Conservation (phyloP, 129 eudicot genomes). For the Kitagawia praeruptora region DNA sequence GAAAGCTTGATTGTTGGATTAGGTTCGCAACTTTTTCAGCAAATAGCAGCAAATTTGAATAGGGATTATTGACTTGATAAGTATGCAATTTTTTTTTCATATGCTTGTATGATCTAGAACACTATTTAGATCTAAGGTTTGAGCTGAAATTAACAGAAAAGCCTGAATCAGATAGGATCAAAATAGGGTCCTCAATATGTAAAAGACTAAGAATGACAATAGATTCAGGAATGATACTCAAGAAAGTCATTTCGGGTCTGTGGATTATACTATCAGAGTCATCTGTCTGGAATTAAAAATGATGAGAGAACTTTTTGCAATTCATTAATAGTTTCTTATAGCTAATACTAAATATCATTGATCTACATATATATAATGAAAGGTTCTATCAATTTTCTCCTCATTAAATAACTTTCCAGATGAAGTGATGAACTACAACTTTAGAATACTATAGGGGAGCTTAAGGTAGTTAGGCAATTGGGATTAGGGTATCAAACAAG, state of each 20-base stretch:
- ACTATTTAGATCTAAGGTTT: background rate
- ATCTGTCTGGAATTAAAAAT: background rate
- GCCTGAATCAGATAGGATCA: background rate
- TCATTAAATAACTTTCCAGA: background rate
- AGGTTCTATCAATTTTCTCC: background rate
- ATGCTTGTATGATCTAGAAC: background rate
- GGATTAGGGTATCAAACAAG: background rate
- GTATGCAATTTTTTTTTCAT: background rate
- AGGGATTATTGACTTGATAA: background rate
- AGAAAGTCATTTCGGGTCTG: background rate
- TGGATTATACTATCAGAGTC: background rate
- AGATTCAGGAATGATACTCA: background rate
- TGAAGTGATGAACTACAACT: background rate
- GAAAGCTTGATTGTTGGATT: background rate
- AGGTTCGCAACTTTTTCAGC: background rate
- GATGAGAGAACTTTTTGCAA: background rate
- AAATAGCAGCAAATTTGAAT: background rate
- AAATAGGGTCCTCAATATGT: background rate
- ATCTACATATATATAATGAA: background rate
- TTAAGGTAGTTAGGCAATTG: background rate
- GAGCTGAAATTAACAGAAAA: background rate
- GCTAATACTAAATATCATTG: background rate
- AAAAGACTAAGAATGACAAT: background rate
- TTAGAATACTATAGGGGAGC: background rate
- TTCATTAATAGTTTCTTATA: background rate